Evolutionary conservation across 495 filamentous ascomycete genomes (phyloP).

Genomic region (Patellaria atrata): DNA sequence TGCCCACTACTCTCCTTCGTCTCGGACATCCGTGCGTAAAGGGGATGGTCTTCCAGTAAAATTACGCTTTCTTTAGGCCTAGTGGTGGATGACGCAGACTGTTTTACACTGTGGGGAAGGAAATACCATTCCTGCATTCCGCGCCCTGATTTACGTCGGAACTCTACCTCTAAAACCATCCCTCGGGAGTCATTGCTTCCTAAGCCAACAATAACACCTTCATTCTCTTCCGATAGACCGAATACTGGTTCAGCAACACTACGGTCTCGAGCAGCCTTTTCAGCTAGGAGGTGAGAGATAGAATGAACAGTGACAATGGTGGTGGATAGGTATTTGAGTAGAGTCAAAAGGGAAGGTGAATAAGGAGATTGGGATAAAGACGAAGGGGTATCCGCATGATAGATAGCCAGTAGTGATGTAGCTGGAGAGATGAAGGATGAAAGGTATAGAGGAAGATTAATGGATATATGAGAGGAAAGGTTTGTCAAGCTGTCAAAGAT

Average conservation of each 20-base stretch:
- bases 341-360: constrained; percentile 46
- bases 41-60: constrained; percentile 64
- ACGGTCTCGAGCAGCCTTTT: constrained; percentile 52
- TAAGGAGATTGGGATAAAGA: constrained; percentile 36
- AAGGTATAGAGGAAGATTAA: constrained; percentile 39
- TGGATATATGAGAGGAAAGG: constrained; percentile 27
- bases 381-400: constrained; percentile 50
- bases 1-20: constrained; percentile 25
- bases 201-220: constrained; percentile 57
- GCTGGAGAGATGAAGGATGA: constrained; percentile 18
- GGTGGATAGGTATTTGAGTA: constrained; percentile 52
- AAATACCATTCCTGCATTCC: constrained; percentile 66
- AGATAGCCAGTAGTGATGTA: constrained; percentile 27
- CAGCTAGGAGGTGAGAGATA: constrained; percentile 53
- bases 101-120: constrained; percentile 30
- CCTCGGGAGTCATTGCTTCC: constrained; percentile 36
- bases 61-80: constrained; percentile 35
- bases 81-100: constrained; percentile 13
- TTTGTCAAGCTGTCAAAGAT: constrained; percentile 49
- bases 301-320: constrained; percentile 48
- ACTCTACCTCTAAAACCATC: constrained; percentile 72
- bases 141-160: constrained; percentile 65
- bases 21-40: constrained; percentile 37
- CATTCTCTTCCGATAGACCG: constrained; percentile 57
- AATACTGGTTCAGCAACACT: constrained; percentile 57